Evolutionary conservation across 305 asterid species (phyloP).

Genomic region (Lippia alba): DNA sequence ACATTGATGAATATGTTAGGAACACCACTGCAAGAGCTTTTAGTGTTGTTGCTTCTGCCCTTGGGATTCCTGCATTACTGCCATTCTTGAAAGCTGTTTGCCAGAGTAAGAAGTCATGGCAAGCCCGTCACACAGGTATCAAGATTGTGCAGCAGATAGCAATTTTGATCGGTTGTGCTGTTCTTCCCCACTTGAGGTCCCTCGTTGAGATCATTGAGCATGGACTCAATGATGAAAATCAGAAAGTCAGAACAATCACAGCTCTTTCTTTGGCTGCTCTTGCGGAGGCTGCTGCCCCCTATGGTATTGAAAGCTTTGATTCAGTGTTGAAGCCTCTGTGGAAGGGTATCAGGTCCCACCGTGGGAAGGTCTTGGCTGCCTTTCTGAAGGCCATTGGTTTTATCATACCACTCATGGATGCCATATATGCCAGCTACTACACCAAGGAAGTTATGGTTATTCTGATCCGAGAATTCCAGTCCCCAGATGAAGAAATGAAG

Average conservation of each 20-base stretch:
- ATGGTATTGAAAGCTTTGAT: slow-evolving; percentile 96
- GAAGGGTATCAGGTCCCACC: slow-evolving; percentile 96
- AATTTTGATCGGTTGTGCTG: slow-evolving; percentile 92
- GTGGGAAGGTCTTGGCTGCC: slow-evolving; percentile 98
- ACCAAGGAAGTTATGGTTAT: slow-evolving; percentile 96
- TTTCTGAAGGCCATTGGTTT: slow-evolving; percentile 94
- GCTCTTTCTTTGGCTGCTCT: slow-evolving; percentile 97
- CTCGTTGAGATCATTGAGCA: slow-evolving; percentile 95
- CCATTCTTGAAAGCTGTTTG: slow-evolving; percentile 96
- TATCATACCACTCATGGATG: slow-evolving; percentile 98
- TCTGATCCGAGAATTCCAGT: slow-evolving; percentile 93
- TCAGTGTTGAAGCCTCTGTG: slow-evolving; percentile 95
- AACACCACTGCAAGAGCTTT: slow-evolving; percentile 98
- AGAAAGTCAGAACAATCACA: slow-evolving; percentile 91
- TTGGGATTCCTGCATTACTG: slow-evolving; percentile 89
- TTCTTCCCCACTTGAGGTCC: slow-evolving; percentile 93
- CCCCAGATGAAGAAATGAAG: slow-evolving; percentile 99
- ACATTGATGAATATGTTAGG: slow-evolving; percentile 94
- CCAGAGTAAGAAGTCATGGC: slow-evolving; percentile 99
- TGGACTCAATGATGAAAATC: slow-evolving; percentile 96
- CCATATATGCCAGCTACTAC: slow-evolving; percentile 90
- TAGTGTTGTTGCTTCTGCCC: slow-evolving; percentile 98
- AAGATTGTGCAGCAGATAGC: slow-evolving; percentile 99
- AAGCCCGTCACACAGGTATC: slow-evolving; percentile 99
- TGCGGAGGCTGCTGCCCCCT: slow-evolving; percentile 98